Base-by-base conservation (phyloP, 768 basidiomycete species). In the Ramaria rubella region DNA sequence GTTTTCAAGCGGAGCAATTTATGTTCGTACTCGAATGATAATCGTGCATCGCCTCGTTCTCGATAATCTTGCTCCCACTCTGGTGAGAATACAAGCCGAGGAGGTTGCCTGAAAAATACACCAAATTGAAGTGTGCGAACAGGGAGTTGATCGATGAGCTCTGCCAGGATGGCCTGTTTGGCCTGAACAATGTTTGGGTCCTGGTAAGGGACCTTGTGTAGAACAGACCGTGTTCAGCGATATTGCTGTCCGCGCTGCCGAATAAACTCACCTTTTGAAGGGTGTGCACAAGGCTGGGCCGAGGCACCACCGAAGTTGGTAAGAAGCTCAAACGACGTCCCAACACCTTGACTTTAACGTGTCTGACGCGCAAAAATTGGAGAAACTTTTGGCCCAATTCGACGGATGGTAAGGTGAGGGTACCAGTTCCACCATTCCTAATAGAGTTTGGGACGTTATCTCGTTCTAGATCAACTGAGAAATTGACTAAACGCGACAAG, bases 111-210 rank as follows among this genome's bases (percentile, higher is more conserved):
- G 62, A 78, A 81, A 64, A 79, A 79, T 30, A 78, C 61, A 23
- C 89, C 88, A 59, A 90, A 83, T 67, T 90, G 88, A 40, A 90
- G 71, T 8, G 72, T 71, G 54, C 79, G 74, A 11, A 90, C 72
- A 29, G 83, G 80, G 23, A 88, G 69, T 11, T 71, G 72, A 6
- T 75, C 69, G 15, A 76, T 65, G 11, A 86, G 71, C 3, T 73
- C 67, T 24, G 66, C 62, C 9, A 81, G 62, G 36, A 71, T 85
- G 26, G 66, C 49, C 52, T 70, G 66, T 52, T 74, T 79, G 42
- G 79, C 73, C 65, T 78, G 75, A 49, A 80, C 82, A 2, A 77
- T 72, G 26, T 77, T 73, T 0, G 85, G 55, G 19, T 56, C 44
- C 31, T 56, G 55, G 45, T 31, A 56, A 19, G 55, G 55, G 17